phyloP scores from a whole-genome alignment of 306 rosid species.

The Ammopiptanthus mongolicus region DNA sequence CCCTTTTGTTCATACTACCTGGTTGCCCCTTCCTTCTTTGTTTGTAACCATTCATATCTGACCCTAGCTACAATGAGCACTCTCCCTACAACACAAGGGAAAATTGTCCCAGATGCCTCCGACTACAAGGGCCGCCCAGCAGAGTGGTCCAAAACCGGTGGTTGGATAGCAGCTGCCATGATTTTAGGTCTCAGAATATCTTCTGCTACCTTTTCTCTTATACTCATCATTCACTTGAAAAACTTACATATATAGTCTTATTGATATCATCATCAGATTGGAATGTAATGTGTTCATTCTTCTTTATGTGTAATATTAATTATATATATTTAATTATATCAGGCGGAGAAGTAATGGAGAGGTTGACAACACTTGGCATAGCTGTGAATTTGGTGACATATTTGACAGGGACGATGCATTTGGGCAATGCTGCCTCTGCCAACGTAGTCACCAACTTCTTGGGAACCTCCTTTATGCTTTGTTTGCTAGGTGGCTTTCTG shows the following conservation, averaged over 20 bases:
- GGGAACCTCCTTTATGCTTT: slow-evolving; percentile 92
- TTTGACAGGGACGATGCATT: slow-evolving; percentile 75
- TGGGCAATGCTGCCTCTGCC: slow-evolving; percentile 88
- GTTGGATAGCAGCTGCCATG: slow-evolving; percentile 83
- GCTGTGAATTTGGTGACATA: slow-evolving; percentile 88
- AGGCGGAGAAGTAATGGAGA: slow-evolving; percentile 85
- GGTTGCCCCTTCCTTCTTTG: not conserved
- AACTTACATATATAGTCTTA: not conserved
- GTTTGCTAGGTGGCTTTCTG: slow-evolving; percentile 78
- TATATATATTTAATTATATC: not conserved
- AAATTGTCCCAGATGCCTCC: slow-evolving; percentile 64
- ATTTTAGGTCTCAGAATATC: slow-evolving; percentile 46
- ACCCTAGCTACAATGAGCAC: slow-evolving; percentile 11
- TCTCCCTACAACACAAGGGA: slow-evolving; percentile 45
- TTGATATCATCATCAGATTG: not conserved
- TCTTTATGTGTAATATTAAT: too few relatives aligned
- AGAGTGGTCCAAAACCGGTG: slow-evolving; percentile 56
- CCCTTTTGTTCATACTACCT: not conserved
- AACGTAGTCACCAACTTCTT: slow-evolving; percentile 80
- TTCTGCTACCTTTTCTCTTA: too few relatives aligned
- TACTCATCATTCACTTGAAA: too few relatives aligned
- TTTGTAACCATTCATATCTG: not conserved
- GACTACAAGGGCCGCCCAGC: slow-evolving; percentile 75
- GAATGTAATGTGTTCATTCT: not conserved
- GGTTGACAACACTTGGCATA: slow-evolving; percentile 80